Base-by-base conservation (phyloP, 1,284 basidiomycete species). In the Cerrena zonata region DNA sequence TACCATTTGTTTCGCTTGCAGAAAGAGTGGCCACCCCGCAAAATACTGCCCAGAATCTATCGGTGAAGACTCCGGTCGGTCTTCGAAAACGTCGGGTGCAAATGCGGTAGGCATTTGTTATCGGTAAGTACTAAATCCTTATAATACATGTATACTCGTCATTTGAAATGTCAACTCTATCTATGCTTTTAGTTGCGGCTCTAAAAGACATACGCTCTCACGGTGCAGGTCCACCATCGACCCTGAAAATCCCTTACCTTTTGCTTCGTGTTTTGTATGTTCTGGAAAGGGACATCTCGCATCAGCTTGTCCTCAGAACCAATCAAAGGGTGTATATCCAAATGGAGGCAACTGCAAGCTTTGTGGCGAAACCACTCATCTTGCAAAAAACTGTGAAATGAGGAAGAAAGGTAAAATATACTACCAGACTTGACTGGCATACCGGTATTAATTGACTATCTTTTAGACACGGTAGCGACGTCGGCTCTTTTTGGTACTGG, bases 241-340 rank as follows among this genome's bases (percentile, higher is more conserved):
- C 64, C 72, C 77, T n/a, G 61, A 64, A 13, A 76, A 89, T 56
- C 86, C 88, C 2, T 76, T 94, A 2, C 94, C 94, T 0, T 93
- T 82, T 62, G 94, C 94, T 0, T 91, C 86, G 1, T 97, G 94
- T 69, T 97, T 93, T 64, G 87, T 97, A 27, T 97, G 94, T 63
- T 81, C 80, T 2, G 76, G 75, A 3, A 81, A 79, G 58, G 92
- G 92, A 0, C 92, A 95, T 62, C 75, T 95, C 1, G 88, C 89
- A 0, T 84, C 85, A 0, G 71, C 79, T 18, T 97, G 94, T 67
- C 87, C 90, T 0, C 70, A 87, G 60, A 96, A 96, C 62, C 77
- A 79, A 52, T 77, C 77, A 1, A 86, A 81, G 54, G 93, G 94
- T 1, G 77, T 96, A 24, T 97, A 96, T 62, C 91, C 92, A 0